Percentiles rank a stretch among this genome's conserved stretches.
phyloP scores from a whole-genome alignment of 768 basidiomycete species.

The Lyophyllum semitale region DNA sequence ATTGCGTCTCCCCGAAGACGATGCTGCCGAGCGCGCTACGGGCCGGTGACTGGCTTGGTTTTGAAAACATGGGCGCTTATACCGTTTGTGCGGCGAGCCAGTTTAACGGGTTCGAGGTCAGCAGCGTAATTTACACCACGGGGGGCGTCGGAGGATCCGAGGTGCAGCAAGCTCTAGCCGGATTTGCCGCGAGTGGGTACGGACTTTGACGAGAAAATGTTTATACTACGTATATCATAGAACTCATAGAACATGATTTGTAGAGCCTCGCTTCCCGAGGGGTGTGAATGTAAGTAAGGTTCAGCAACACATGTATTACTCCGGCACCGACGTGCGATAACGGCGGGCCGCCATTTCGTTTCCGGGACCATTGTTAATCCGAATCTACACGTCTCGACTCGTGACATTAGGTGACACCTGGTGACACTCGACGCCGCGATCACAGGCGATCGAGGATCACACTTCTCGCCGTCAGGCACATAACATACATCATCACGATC shows the following conservation, averaged over 20 bases:
- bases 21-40: constrained; percentile 67
- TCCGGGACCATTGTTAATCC: constrained; percentile 27
- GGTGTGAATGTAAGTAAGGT: too few species aligned
- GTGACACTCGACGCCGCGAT: constrained; percentile 34
- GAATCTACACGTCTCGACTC: constrained; percentile 27
- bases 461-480: constrained; percentile 34
- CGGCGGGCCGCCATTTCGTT: constrained; percentile 23
- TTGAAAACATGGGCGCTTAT: constrained; percentile 98
- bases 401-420: too few species aligned
- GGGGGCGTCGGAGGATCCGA: constrained; percentile 56
- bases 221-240: neutral
- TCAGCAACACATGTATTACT: constrained; percentile 26
- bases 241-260: neutral
- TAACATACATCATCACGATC: constrained; percentile 34
- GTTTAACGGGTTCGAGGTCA: constrained; percentile 90
- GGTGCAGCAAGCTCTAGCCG: constrained; percentile 51
- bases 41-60: constrained; percentile 98
- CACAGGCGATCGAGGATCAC: constrained; percentile 34
- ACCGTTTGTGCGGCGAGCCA: constrained; percentile 96
- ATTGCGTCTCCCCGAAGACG: constrained; percentile 75
- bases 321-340: constrained; percentile 36
- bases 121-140: constrained; percentile 78
- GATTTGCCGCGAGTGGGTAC: constrained; percentile 46
- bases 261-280: too few species aligned
- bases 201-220: constrained; percentile 29